These are phyloP conservation scores for Neurospora sp. DNA, from an alignment of 2,329 filamentous ascomycete genomes.

Conservation along the genomic window DNA sequence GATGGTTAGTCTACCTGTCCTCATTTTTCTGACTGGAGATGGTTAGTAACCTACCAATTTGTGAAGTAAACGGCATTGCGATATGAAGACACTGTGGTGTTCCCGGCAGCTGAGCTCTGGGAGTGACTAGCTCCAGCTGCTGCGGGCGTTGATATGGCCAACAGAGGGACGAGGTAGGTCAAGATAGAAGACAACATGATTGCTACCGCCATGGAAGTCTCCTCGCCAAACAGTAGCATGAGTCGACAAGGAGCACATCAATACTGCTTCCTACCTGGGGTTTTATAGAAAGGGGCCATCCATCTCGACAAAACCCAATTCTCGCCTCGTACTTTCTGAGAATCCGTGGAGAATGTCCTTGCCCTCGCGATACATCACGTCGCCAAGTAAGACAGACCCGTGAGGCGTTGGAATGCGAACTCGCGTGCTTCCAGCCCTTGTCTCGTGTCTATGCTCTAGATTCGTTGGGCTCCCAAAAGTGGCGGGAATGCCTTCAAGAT, in stretches of 20 bases:
- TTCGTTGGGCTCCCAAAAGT: background rate
- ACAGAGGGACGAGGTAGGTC: background rate
- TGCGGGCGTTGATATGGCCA: background rate
- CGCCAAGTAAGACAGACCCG: background rate
- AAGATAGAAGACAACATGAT: background rate
- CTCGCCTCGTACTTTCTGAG: background rate
- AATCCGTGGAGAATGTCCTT: background rate
- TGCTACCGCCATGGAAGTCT: background rate
- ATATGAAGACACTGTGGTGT: conserved; percentile 8
- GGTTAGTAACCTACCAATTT: conserved; percentile 36
- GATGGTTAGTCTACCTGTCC: background rate
- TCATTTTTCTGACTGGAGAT: no score
- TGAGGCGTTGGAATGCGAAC: background rate
- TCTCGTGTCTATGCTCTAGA: background rate
- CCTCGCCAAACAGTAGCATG: background rate
- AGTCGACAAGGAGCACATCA: background rate
- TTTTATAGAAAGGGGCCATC: background rate
- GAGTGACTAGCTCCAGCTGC: background rate
- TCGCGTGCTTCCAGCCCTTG: background rate
- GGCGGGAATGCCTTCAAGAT: background rate
- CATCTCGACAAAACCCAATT: background rate
- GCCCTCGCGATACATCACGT: background rate
- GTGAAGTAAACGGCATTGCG: conserved; percentile 43
- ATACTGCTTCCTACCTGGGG: background rate
- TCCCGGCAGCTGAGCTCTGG: background rate